Percentiles rank a stretch among this genome's conserved stretches.
Conservation (phyloP, 2,329 filamentous ascomycete species). For the Tetracladium maxilliforme region DNA sequence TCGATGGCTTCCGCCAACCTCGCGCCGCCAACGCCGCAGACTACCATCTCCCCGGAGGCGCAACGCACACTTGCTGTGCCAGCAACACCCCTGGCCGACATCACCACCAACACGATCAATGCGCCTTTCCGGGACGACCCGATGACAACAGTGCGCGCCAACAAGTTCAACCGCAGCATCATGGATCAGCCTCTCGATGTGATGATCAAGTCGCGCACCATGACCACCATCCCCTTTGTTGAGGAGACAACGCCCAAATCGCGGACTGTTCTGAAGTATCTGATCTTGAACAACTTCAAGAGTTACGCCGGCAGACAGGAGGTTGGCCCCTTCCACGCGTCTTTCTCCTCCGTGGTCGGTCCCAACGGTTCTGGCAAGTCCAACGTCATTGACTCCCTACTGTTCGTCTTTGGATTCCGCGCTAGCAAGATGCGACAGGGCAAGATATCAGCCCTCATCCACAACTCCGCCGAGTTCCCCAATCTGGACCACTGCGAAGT, state of each 20-base stretch:
- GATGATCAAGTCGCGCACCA: constrained; percentile 68
- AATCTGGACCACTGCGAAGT: constrained; percentile 88
- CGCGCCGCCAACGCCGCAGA: constrained; percentile 38
- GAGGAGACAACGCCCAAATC: constrained; percentile 67
- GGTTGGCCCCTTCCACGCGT: constrained; percentile 91
- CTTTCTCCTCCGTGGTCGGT: constrained; percentile 94
- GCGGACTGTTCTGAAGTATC: constrained; percentile 82
- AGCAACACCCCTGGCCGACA: constrained; percentile 61
- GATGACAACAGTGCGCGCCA: constrained; percentile 45
- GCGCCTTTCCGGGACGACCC: constrained; percentile 34
- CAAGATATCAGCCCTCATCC: constrained; percentile 93
- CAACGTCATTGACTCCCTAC: constrained; percentile 92
- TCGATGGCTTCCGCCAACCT: constrained; percentile 24
- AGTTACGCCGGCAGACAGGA: constrained; percentile 93
- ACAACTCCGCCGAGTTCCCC: constrained; percentile 82
- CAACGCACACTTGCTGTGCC: no score
- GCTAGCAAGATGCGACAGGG: constrained; percentile 99
- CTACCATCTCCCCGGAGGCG: constrained; percentile 36
- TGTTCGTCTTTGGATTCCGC: constrained; percentile 98
- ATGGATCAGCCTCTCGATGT: constrained; percentile 91
- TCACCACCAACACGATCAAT: constrained; percentile 54
- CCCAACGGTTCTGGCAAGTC: constrained; percentile 98
- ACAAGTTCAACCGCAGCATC: constrained; percentile 62
- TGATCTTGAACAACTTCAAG: constrained; percentile 95
- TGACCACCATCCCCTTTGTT: constrained; percentile 46